Percentiles rank a stretch among this genome's conserved stretches.
Conservation (phyloP, 2,329 filamentous ascomycete genomes). For the Xylariaceae sp. region DNA sequence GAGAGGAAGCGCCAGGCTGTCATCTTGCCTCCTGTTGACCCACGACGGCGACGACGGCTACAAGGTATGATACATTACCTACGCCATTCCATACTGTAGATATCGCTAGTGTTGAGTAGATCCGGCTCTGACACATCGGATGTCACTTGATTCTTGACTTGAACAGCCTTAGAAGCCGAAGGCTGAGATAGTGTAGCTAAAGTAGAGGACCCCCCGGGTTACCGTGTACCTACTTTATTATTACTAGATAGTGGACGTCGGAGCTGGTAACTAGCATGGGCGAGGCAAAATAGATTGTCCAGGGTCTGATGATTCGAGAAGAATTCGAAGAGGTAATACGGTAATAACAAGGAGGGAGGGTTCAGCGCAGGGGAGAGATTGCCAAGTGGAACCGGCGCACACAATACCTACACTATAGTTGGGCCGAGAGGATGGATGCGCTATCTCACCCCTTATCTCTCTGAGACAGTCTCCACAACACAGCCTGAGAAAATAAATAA, state of each 20-base stretch:
- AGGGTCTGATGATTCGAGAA: slow-evolving; percentile 31
- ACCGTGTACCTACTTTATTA: background rate
- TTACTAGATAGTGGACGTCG: too few species aligned
- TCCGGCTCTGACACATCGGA: background rate
- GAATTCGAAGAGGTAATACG: slow-evolving; percentile 29
- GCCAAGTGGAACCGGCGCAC: slow-evolving; percentile 18
- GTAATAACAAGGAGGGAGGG: slow-evolving; percentile 11
- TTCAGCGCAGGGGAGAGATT: slow-evolving; percentile 33
- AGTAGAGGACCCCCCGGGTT: background rate
- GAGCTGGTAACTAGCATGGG: background rate
- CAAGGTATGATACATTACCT: background rate
- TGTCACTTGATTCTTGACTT: background rate
- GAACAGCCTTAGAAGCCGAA: slow-evolving; percentile 10
- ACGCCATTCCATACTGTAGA: background rate
- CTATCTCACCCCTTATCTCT: slow-evolving; percentile 6
- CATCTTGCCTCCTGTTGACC: background rate
- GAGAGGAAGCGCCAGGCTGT: background rate
- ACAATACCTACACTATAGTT: slow-evolving; percentile 21
- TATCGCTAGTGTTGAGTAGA: background rate
- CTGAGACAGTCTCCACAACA: slow-evolving; percentile 3
- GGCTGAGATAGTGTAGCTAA: background rate
- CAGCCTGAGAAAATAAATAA: slow-evolving; percentile 1
- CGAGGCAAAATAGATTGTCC: background rate
- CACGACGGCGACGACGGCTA: background rate
- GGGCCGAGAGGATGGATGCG: slow-evolving; percentile 16